Conservation (phyloP, 257 asterid species). For the Leonotis leonurus region DNA sequence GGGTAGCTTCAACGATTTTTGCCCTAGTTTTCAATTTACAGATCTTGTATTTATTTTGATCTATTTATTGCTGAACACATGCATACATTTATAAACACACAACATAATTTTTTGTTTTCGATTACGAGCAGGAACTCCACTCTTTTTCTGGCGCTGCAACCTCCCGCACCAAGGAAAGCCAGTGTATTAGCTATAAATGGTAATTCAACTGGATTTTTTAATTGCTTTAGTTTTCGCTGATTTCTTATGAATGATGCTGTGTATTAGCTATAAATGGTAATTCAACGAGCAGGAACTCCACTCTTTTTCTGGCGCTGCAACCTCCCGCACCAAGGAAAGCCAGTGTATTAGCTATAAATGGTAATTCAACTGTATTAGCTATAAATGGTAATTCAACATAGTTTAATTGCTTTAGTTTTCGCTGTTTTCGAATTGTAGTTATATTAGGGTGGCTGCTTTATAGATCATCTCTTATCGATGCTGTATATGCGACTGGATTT, state of each 20-base stretch:
- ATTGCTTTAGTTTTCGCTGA: not conserved
- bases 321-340: not conserved
- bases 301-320: not conserved
- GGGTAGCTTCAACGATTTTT: too few relatives aligned
- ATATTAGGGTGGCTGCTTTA: not conserved
- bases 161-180: not conserved
- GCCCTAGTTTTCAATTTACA: too few relatives aligned
- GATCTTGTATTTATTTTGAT: not conserved
- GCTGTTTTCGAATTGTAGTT: not conserved
- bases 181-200: constrained; percentile 5
- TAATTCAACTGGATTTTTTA: not conserved
- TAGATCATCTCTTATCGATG: not conserved
- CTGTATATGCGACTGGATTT: not conserved
- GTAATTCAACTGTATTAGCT: constrained; percentile 11
- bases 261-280: too few relatives aligned
- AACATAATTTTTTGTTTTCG: not conserved
- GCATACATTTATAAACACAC: too few relatives aligned
- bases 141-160: not conserved
- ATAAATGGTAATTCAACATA: too few relatives aligned
- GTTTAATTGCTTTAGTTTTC: not conserved
- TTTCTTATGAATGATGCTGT: not conserved
- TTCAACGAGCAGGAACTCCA: constrained; percentile 7
- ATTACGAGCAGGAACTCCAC: constrained; percentile 1
- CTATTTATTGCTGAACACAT: not conserved
- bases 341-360: not conserved